phyloP scores from a whole-genome alignment of 306 rosid species.

The Prunus salicina region DNA sequence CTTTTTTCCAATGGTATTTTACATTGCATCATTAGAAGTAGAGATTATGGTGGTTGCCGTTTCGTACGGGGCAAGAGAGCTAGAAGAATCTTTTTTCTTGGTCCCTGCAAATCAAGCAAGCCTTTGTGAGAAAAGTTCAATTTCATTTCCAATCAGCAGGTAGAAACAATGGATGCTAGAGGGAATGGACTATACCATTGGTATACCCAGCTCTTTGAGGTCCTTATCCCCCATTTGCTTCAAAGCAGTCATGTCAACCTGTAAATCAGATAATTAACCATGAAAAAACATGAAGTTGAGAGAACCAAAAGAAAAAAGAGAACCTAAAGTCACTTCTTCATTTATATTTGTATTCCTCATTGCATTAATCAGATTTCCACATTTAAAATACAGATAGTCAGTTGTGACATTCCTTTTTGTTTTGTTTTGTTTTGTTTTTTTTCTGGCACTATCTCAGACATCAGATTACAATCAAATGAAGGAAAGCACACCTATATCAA shows the following conservation, averaged over 20 bases:
- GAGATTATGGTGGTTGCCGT: constrained; percentile 26
- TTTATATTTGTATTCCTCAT: background rate
- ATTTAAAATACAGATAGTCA: background rate
- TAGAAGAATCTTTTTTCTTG: constrained; percentile 65
- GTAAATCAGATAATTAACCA: constrained; percentile 7
- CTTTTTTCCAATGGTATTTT: background rate
- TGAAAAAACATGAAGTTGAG: background rate
- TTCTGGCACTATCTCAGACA: too few species aligned
- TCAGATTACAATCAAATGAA: constrained; percentile 1
- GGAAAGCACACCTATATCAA: background rate
- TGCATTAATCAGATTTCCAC: background rate
- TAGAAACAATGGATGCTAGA: background rate
- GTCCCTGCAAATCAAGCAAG: constrained; percentile 52
- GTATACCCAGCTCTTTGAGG: constrained; percentile 68
- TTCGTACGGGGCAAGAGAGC: constrained; percentile 36
- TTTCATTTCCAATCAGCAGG: background rate
- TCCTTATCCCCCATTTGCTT: constrained; percentile 68
- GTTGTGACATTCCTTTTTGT: background rate
- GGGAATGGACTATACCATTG: constrained; percentile 50
- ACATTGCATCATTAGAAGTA: background rate
- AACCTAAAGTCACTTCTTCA: background rate
- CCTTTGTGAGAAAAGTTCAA: background rate
- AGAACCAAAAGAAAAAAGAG: background rate
- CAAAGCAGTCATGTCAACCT: constrained; percentile 67
- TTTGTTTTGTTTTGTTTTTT: background rate